These are phyloP conservation scores for Teunomyces atbi DNA, from an alignment of 805 yeast species.

Conservation along the genomic window DNA sequence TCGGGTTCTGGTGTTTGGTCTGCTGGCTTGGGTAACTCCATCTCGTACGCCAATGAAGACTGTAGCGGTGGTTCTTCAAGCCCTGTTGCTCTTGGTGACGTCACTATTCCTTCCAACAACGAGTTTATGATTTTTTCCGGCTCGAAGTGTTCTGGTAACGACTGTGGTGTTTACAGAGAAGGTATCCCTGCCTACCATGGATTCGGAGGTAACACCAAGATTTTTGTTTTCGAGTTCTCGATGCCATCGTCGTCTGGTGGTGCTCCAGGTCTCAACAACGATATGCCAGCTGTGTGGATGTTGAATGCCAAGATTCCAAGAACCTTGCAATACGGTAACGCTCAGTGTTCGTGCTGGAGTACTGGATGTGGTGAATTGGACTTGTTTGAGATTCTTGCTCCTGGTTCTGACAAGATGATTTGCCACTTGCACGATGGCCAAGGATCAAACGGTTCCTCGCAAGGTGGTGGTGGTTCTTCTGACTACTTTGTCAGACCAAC, in stretches of 20 bases:
- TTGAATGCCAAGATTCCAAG: constrained; percentile 95
- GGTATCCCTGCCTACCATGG: constrained; percentile 91
- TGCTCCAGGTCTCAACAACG: constrained; percentile 58
- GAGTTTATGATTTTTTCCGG: constrained; percentile 86
- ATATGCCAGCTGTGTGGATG: constrained; percentile 98
- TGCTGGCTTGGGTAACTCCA: constrained; percentile 83
- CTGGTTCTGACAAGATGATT: constrained; percentile 74
- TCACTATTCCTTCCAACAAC: constrained; percentile 64
- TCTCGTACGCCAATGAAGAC: constrained; percentile 78
- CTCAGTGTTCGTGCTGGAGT: constrained; percentile 91
- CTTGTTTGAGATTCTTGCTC: constrained; percentile 79
- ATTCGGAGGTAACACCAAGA: constrained; percentile 78
- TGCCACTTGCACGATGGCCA: constrained; percentile 84
- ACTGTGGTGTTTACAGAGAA: constrained; percentile 17
- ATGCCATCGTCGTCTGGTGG: constrained; percentile 74
- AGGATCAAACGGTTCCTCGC: constrained; percentile 52
- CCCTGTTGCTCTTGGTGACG: constrained; percentile 67
- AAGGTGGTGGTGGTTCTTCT: constrained; percentile 83
- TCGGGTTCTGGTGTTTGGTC: constrained; percentile 90
- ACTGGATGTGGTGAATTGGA: constrained; percentile 98
- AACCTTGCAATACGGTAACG: constrained; percentile 87
- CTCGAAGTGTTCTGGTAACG: constrained; percentile 31
- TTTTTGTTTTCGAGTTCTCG: constrained; percentile 88
- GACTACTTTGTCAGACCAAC: constrained; percentile 91
- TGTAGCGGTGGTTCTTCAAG: constrained; percentile 71